These are phyloP conservation scores for Abelmoschus esculentus DNA, from an alignment of 345 rosid genomes.

Conservation along the genomic window DNA sequence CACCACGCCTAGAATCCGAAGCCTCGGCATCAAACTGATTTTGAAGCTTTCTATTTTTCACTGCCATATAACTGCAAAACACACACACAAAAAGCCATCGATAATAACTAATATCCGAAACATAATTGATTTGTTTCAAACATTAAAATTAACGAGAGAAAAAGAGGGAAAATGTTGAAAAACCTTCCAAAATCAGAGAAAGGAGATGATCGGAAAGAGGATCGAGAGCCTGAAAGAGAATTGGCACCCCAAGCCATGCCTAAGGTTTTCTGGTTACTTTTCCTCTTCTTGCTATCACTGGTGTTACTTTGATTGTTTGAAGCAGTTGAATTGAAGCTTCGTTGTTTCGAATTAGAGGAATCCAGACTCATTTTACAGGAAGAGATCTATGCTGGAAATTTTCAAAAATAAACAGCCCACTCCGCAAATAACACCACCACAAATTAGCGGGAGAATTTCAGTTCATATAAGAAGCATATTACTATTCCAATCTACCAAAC, in stretches of 20 bases:
- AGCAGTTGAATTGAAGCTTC: conserved; percentile 45
- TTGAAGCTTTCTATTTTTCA: conserved; percentile 76
- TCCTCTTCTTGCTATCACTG: conserved; percentile 29
- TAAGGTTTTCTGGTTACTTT: conserved; percentile 72
- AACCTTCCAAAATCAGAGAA: conserved; percentile 84
- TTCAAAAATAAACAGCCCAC: background rate
- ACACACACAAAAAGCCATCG: background rate
- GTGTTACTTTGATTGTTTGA: conserved; percentile 31
- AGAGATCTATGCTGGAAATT: background rate
- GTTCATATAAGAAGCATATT: background rate
- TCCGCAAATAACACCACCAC: background rate
- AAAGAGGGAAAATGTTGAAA: background rate
- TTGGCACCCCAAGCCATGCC: conserved; percentile 86
- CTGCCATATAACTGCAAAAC: conserved; percentile 59
- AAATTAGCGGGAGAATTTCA: background rate
- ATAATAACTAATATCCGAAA: background rate
- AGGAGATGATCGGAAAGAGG: conserved; percentile 60
- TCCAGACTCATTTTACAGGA: conserved; percentile 29
- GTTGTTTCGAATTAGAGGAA: conserved; percentile 53
- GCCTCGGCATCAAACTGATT: conserved; percentile 63
- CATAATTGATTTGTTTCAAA: background rate
- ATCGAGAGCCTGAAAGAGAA: conserved; percentile 64
- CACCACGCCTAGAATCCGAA: conserved; percentile 32
- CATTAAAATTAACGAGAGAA: background rate
- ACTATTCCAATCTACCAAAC: background rate